phyloP scores from a whole-genome alignment of 1,284 basidiomycete species.

The Rhodotorula sp. region DNA sequence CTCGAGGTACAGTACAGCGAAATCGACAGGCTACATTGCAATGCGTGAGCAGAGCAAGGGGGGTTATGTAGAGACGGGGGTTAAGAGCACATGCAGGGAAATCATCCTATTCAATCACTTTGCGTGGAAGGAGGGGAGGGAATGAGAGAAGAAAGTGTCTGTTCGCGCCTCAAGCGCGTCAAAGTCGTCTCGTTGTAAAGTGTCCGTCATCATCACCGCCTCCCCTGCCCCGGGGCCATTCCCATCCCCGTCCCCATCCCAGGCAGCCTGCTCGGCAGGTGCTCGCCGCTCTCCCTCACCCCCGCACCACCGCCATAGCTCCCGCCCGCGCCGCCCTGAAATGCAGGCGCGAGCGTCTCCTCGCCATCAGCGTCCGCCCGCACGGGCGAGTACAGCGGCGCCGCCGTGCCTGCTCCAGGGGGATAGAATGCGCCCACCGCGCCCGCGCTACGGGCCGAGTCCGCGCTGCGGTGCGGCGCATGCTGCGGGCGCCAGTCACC shows the following conservation, averaged over 20 bases:
- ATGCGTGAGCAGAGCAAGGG: neutral
- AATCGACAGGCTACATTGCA: neutral
- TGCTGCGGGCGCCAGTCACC: slow-evolving; percentile 1
- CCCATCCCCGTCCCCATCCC: neutral
- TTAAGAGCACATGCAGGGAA: neutral
- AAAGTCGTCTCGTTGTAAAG: neutral
- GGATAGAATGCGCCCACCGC: neutral
- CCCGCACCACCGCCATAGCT: neutral
- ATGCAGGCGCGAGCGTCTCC: neutral
- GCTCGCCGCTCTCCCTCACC: neutral
- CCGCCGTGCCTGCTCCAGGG: too few species aligned
- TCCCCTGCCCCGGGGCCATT: too few species aligned
- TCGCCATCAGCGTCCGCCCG: neutral
- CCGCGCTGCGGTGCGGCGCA: neutral
- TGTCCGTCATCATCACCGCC: too few species aligned
- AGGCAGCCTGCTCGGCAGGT: neutral
- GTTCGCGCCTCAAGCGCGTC: neutral
- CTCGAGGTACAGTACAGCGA: too few species aligned
- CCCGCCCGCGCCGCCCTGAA: neutral
- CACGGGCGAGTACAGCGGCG: too few species aligned
- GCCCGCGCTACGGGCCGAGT: neutral
- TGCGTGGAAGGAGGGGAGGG: neutral
- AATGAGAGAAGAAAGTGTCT: neutral
- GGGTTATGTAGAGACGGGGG: neutral
- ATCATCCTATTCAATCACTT: neutral